phyloP scores from a whole-genome alignment of 1,284 basidiomycete species.

The Sanghuangporus baumii region DNA sequence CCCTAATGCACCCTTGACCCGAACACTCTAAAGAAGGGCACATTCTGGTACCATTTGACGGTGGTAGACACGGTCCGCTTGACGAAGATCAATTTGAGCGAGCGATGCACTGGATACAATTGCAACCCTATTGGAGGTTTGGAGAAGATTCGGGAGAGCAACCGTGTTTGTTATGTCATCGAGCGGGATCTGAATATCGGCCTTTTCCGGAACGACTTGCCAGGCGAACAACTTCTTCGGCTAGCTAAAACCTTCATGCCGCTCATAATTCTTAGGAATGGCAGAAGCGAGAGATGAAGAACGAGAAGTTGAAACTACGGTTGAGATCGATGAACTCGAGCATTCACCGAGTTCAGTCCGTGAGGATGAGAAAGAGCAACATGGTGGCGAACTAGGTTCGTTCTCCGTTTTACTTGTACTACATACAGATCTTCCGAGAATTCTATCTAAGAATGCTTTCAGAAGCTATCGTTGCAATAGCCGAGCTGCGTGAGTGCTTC shows the following conservation, averaged over 20 bases:
- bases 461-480: background rate
- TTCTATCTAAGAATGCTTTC: background rate
- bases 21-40: too few relatives aligned
- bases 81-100: too few relatives aligned
- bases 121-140: too few relatives aligned
- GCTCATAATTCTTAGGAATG: background rate
- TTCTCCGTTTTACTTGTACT: background rate
- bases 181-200: background rate
- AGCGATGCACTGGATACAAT: too few relatives aligned
- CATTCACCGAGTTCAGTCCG: background rate
- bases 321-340: background rate
- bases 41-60: too few relatives aligned
- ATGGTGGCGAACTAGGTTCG: background rate
- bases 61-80: too few relatives aligned
- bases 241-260: background rate
- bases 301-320: background rate
- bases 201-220: background rate
- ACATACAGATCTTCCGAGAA: background rate
- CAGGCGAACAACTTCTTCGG: background rate
- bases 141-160: too few relatives aligned
- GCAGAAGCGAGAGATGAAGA: background rate
- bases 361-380: background rate
- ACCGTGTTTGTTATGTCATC: background rate
- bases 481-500: slow-evolving; percentile 1
- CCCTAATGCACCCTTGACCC: too few relatives aligned